Evolutionary conservation across 2,329 filamentous ascomycete species (phyloP).

Genomic region (Fusarium nygamai): DNA sequence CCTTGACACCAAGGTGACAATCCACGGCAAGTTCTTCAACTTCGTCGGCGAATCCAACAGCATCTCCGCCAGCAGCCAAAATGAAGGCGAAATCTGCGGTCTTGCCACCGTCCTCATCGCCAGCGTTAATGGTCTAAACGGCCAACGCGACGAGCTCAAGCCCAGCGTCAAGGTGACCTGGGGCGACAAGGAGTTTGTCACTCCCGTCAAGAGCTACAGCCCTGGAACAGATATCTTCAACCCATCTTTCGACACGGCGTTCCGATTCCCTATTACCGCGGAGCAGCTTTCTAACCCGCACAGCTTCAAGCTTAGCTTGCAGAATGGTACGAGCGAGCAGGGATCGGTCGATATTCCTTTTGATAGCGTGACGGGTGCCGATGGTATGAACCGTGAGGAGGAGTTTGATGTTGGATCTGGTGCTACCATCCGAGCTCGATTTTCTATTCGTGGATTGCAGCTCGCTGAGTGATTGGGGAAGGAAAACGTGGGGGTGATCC

Average conservation of each 20-base stretch:
- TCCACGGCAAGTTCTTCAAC: constrained; percentile 38
- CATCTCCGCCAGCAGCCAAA: constrained; percentile 20
- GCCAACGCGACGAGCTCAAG: constrained; percentile 41
- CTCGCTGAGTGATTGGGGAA: constrained; percentile 13
- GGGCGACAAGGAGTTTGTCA: constrained; percentile 40
- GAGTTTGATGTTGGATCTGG: constrained; percentile 39
- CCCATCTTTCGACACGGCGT: constrained; percentile 37
- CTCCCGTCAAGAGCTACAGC: constrained; percentile 35
- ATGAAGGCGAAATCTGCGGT: constrained; percentile 39
- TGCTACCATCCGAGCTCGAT: constrained; percentile 24
- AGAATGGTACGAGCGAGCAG: constrained; percentile 26
- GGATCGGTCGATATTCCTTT: constrained; percentile 35
- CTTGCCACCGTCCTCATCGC: constrained; percentile 40
- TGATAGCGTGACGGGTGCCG: constrained; percentile 2
- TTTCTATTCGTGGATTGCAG: constrained; percentile 32
- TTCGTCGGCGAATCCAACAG: constrained; percentile 35
- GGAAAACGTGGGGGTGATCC: fast-evolving
- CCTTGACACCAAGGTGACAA: constrained; percentile 31
- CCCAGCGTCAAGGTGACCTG: constrained; percentile 39
- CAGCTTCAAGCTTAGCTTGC: constrained; percentile 28
- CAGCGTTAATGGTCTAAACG: constrained; percentile 23
- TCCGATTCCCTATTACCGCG: constrained; percentile 37
- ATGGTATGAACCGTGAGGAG: constrained; percentile 21
- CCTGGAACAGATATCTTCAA: constrained; percentile 42
- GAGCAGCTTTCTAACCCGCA: constrained; percentile 28